A percentile compares a stretch with the other conserved stretches of the same genome.
phyloP scores from a whole-genome alignment of 2,329 filamentous ascomycete species.

The Cadophora gregata region DNA sequence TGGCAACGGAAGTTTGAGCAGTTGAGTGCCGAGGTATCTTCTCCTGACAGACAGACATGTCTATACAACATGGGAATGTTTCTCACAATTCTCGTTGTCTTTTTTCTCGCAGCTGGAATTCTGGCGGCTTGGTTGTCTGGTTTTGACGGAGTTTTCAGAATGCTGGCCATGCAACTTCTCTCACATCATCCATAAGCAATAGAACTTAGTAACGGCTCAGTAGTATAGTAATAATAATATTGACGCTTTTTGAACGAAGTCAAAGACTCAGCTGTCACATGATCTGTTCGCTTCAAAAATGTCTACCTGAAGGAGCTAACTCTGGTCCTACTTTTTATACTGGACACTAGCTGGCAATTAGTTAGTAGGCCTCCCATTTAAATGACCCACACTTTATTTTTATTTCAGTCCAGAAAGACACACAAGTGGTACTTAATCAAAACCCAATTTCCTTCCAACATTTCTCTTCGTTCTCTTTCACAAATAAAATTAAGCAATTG shows the following conservation, averaged over 20 bases:
- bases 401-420: too few relatives aligned
- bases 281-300: not conserved
- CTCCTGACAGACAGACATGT: not conserved
- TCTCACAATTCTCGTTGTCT: not conserved
- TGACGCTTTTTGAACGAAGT: not conserved
- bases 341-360: not conserved
- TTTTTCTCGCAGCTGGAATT: not conserved
- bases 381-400: not conserved
- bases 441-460: too few relatives aligned
- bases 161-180: not conserved
- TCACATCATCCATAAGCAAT: not conserved
- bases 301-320: not conserved
- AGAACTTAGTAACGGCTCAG: too few relatives aligned
- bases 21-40: not conserved
- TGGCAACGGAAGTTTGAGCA: not conserved
- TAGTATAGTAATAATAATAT: too few relatives aligned
- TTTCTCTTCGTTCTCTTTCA: too few relatives aligned
- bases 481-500: too few relatives aligned
- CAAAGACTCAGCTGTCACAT: not conserved
- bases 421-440: too few relatives aligned
- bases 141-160: not conserved
- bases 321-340: not conserved
- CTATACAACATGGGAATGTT: not conserved
- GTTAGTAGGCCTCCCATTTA: not conserved
- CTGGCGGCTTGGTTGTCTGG: not conserved